Evolutionary conservation across 768 basidiomycete genomes (phyloP).

Genomic region (Lentinula sp.): DNA sequence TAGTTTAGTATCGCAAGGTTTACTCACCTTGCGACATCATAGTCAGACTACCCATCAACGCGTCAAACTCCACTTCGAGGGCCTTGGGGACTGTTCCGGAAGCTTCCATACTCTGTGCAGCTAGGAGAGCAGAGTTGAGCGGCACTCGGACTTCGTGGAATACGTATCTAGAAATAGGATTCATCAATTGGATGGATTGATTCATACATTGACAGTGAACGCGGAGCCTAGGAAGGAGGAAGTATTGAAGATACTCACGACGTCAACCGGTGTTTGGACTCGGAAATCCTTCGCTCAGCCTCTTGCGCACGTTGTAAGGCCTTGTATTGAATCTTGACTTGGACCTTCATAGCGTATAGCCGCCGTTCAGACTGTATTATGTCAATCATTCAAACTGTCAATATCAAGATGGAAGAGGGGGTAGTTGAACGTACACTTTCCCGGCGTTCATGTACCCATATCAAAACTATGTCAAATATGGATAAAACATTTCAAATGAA

Average conservation of each 20-base stretch:
- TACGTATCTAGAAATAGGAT: slow-evolving; percentile 30
- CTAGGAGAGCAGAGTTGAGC: slow-evolving; percentile 48
- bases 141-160: slow-evolving; percentile 60
- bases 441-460: slow-evolving; percentile 17
- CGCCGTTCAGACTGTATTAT: slow-evolving; percentile 36
- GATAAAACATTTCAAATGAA: slow-evolving; percentile 17
- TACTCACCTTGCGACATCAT: slow-evolving; percentile 67
- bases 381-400: background rate
- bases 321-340: slow-evolving; percentile 46
- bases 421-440: slow-evolving; percentile 15
- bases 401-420: background rate
- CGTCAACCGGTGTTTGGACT: slow-evolving; percentile 28
- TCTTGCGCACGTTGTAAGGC: slow-evolving; percentile 31
- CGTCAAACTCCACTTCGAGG: slow-evolving; percentile 62
- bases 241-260: slow-evolving; percentile 39
- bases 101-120: slow-evolving; percentile 67
- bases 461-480: background rate
- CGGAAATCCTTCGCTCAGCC: slow-evolving; percentile 4
- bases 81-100: slow-evolving; percentile 45
- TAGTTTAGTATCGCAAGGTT: no score
- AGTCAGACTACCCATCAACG: slow-evolving; percentile 56
- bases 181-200: background rate
- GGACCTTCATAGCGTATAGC: slow-evolving; percentile 41
- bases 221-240: background rate
- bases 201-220: background rate